phyloP scores from a whole-genome alignment of 2,329 filamentous ascomycete genomes.

The Ophiostoma populinum region DNA sequence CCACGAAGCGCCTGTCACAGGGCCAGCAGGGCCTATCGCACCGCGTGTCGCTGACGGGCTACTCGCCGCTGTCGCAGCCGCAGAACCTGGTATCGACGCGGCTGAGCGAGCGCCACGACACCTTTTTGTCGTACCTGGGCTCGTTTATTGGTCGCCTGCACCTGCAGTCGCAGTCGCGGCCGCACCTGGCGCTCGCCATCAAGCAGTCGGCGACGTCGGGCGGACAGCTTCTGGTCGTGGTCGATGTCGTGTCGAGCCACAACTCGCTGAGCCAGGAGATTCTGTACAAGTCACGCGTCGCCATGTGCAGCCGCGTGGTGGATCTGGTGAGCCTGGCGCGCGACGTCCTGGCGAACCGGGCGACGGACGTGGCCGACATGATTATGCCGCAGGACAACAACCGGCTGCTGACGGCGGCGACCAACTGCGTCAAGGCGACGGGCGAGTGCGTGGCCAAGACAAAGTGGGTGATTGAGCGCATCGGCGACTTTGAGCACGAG shows the following conservation, averaged over 20 bases:
- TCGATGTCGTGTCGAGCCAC: slow-evolving; percentile 68
- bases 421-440: slow-evolving; percentile 73
- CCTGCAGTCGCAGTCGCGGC: slow-evolving; percentile 77
- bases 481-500: slow-evolving; percentile 83
- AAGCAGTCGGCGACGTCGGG: slow-evolving; percentile 72
- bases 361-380: slow-evolving; percentile 56
- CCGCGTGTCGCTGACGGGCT: slow-evolving; percentile 58
- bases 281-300: slow-evolving; percentile 50
- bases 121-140: slow-evolving; percentile 75
- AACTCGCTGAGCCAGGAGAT: slow-evolving; percentile 50
- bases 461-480: slow-evolving; percentile 67
- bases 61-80: slow-evolving; percentile 42
- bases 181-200: slow-evolving; percentile 66
- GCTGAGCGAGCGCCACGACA: slow-evolving; percentile 65
- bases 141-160: slow-evolving; percentile 85
- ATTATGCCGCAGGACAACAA: slow-evolving; percentile 68
- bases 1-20: slow-evolving; percentile 27
- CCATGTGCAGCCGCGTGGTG: slow-evolving; percentile 65
- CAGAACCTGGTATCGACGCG: slow-evolving; percentile 70
- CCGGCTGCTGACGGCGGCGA: slow-evolving; percentile 60
- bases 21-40: slow-evolving; percentile 37
- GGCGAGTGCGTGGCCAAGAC: slow-evolving; percentile 84
- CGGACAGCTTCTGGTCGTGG: slow-evolving; percentile 57
- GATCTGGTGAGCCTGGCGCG: slow-evolving; percentile 67
- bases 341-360: slow-evolving; percentile 54